A percentile compares a stretch with the other conserved stretches of the same genome.
Conservation (phyloP, 345 rosid species). For the Pistacia vera region DNA sequence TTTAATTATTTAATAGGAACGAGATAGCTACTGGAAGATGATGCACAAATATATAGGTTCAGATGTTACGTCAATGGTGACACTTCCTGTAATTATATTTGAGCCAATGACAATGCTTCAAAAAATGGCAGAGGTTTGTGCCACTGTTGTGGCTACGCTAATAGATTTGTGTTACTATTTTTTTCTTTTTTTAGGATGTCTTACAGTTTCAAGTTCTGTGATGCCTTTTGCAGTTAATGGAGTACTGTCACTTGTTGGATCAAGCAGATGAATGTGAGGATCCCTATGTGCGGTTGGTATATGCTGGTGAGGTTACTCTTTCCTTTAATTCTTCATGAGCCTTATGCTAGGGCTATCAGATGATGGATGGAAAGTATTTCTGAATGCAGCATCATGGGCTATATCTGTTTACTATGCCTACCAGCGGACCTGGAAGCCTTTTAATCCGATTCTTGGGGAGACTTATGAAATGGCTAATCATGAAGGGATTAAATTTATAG, state of each 20-base stretch:
- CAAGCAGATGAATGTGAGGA: slow-evolving; percentile 91
- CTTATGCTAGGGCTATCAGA: neutral
- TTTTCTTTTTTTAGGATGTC: neutral
- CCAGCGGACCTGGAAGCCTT: slow-evolving; percentile 94
- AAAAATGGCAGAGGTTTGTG: slow-evolving; percentile 90
- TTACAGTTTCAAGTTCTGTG: slow-evolving; percentile 3
- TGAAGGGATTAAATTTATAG: slow-evolving; percentile 71
- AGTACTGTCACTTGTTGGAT: slow-evolving; percentile 78
- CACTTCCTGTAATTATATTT: slow-evolving; percentile 86
- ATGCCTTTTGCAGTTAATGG: slow-evolving; percentile 70
- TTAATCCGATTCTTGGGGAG: slow-evolving; percentile 98
- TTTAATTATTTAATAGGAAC: slow-evolving; percentile 47
- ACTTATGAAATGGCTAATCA: slow-evolving; percentile 84
- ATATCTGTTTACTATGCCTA: slow-evolving; percentile 85
- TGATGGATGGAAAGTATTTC: slow-evolving; percentile 16
- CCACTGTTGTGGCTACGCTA: neutral
- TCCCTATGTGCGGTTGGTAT: slow-evolving; percentile 84
- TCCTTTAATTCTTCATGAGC: slow-evolving; percentile 1
- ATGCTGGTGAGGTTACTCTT: slow-evolving; percentile 62
- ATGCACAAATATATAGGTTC: slow-evolving; percentile 90
- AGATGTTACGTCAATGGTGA: slow-evolving; percentile 92
- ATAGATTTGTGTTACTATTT: neutral
- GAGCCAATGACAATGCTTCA: slow-evolving; percentile 97
- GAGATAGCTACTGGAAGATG: slow-evolving; percentile 93
- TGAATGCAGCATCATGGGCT: slow-evolving; percentile 78